Evolutionary conservation across 345 rosid species (phyloP).

Genomic region (Murraya paniculata): DNA sequence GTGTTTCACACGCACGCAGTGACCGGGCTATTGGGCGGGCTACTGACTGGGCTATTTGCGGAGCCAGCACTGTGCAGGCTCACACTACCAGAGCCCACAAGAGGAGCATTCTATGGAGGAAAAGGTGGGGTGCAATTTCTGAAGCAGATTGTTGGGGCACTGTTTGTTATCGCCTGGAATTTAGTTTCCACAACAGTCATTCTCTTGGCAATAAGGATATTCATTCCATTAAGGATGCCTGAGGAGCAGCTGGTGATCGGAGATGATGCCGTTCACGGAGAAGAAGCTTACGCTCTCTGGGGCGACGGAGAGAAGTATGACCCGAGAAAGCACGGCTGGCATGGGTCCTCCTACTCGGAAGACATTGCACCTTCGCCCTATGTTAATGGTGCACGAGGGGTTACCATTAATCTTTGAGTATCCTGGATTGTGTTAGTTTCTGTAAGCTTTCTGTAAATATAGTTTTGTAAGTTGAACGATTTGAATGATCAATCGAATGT

Average conservation of each 20-base stretch:
- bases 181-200: conserved; percentile 56
- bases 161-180: conserved; percentile 71
- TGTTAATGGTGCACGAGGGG: conserved; percentile 66
- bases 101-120: conserved; percentile 81
- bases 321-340: conserved; percentile 51
- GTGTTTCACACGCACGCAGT: conserved; percentile 97
- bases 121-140: conserved; percentile 59
- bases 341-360: conserved; percentile 25
- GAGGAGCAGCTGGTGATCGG: conserved; percentile 77
- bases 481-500: not conserved
- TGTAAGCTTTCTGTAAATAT: not conserved
- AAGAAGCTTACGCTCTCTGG: conserved; percentile 97
- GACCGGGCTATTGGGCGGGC: conserved; percentile 78
- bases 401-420: conserved; percentile 62
- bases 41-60: conserved; percentile 78
- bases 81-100: conserved; percentile 36
- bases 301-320: conserved; percentile 95
- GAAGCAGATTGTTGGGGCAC: conserved; percentile 78
- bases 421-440: not conserved
- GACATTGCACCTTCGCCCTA: conserved; percentile 44
- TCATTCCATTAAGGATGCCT: conserved; percentile 79
- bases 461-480: not conserved
- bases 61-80: conserved; percentile 64
- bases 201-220: conserved; percentile 48
- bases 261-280: conserved; percentile 93